A percentile compares a stretch with the other conserved stretches of the same genome.
Conservation (phyloP, 2,329 filamentous ascomycete species). For the Escovopsis sp. region DNA sequence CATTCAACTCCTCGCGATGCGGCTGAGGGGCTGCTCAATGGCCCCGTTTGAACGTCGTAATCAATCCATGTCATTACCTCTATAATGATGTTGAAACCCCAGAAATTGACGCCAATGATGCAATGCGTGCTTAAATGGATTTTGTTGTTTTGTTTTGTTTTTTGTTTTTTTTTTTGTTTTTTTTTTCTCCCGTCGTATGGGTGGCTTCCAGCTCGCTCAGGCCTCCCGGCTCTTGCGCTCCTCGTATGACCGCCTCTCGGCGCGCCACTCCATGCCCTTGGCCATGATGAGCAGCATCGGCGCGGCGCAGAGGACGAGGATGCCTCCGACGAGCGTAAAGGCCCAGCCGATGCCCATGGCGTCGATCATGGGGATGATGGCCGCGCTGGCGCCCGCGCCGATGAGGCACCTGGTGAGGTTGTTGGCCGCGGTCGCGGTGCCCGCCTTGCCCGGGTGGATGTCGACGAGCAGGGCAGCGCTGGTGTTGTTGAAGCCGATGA, state of each 20-base stretch:
- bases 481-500: slow-evolving; percentile 40
- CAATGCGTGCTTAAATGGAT: background rate
- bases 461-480: slow-evolving; percentile 40
- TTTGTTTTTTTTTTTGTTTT: background rate
- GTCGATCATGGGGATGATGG: slow-evolving; percentile 36
- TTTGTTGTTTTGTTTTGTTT: too few relatives aligned
- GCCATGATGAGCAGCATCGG: slow-evolving; percentile 26
- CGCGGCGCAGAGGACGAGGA: slow-evolving; percentile 27
- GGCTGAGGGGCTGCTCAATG: too few relatives aligned
- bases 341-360: slow-evolving; percentile 36
- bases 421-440: slow-evolving; percentile 39
- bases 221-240: slow-evolving; percentile 7
- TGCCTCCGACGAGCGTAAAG: slow-evolving; percentile 30
- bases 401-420: slow-evolving; percentile 41
- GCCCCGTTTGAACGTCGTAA: too few relatives aligned
- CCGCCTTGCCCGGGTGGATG: slow-evolving; percentile 36
- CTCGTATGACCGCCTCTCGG: slow-evolving; percentile 16
- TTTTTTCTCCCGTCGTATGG: slow-evolving; percentile 3
- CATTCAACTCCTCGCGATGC: too few relatives aligned
- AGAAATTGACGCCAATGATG: background rate
- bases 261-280: slow-evolving; percentile 29
- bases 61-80: too few relatives aligned
- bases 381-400: slow-evolving; percentile 36
- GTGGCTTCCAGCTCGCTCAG: too few relatives aligned
- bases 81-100: too few relatives aligned